Evolutionary conservation across 2,329 filamentous ascomycete genomes (phyloP).

Genomic region (Epichloe sibirici): DNA sequence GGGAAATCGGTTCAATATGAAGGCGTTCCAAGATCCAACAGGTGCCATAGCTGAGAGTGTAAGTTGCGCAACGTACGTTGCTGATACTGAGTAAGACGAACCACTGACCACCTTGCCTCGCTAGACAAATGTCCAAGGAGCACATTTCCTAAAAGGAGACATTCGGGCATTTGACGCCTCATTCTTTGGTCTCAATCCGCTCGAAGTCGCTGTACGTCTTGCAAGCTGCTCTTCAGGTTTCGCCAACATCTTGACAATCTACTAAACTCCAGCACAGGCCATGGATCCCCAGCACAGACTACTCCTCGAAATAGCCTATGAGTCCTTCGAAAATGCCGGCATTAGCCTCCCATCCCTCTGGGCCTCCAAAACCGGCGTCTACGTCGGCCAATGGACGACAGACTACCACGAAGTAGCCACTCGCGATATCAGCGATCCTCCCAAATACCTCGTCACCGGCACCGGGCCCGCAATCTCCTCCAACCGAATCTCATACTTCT

Average conservation of each 20-base stretch:
- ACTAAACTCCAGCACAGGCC: too few relatives aligned
- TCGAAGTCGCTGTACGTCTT: constrained; percentile 6
- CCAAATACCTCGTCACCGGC: background rate
- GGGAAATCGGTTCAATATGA: constrained; percentile 33
- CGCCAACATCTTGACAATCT: too few relatives aligned
- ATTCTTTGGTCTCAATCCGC: constrained; percentile 13
- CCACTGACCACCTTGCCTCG: too few relatives aligned
- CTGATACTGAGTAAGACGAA: too few relatives aligned
- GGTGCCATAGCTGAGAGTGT: background rate
- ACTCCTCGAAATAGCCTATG: constrained; percentile 15
- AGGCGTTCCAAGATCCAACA: constrained; percentile 23
- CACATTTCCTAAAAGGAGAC: constrained; percentile 17
- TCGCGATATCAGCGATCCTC: background rate
- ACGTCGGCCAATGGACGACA: constrained; percentile 8
- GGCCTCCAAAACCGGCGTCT: constrained; percentile 26
- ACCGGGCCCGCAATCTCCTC: constrained; percentile 2
- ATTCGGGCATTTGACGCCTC: constrained; percentile 14
- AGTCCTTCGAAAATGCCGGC: constrained; percentile 21
- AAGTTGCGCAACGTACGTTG: too few relatives aligned
- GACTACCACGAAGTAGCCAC: background rate
- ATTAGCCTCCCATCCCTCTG: constrained; percentile 16
- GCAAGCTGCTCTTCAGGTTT: constrained; percentile 15
- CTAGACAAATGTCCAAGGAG: constrained; percentile 8
- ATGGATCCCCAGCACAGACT: constrained; percentile 19
- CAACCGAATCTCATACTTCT: constrained; percentile 9